phyloP scores from a whole-genome alignment of 805 yeast species.

The Ogataea methylovora region DNA sequence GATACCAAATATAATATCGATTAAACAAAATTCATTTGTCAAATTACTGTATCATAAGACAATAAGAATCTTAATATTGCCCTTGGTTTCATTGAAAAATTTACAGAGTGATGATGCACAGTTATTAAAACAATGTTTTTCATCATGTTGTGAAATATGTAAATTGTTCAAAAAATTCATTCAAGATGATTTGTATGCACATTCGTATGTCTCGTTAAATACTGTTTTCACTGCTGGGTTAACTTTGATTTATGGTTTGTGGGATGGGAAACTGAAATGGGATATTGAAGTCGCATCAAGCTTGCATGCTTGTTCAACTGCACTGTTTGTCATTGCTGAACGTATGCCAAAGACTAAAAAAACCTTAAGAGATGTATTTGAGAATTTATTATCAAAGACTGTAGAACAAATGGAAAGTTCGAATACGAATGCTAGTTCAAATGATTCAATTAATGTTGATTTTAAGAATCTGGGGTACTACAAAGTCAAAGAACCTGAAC shows the following conservation, averaged over 20 bases:
- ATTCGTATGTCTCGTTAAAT: conserved; percentile 15
- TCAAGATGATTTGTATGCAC: conserved; percentile 15
- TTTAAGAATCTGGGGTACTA: no score
- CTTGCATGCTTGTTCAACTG: conserved; percentile 17
- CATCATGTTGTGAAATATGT: conserved; percentile 16
- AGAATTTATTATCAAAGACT: conserved; percentile 11
- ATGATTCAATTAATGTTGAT: no score
- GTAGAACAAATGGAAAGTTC: conserved; percentile 11
- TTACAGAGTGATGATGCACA: conserved; percentile 4
- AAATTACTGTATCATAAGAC: conserved; percentile 13
- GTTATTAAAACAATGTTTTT: conserved; percentile 12
- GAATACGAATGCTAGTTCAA: no score
- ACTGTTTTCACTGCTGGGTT: conserved; percentile 16
- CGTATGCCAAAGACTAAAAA: conserved; percentile 15
- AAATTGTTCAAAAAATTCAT: conserved; percentile 12
- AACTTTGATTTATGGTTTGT: conserved; percentile 15
- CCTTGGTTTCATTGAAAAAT: conserved; percentile 9
- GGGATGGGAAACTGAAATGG: conserved; percentile 14
- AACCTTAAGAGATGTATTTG: conserved; percentile 14
- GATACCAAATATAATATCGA: conserved; percentile 10
- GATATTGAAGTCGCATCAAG: conserved; percentile 13
- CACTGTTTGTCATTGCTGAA: conserved; percentile 17
- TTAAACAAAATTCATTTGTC: conserved; percentile 6
- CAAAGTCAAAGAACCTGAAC: no score
- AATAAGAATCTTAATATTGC: conserved; percentile 10